Evolutionary conservation across 2,329 filamentous ascomycete genomes (phyloP), one percentile per base, ranked within the genome.

Genomic region (Cercospora sojina): DNA sequence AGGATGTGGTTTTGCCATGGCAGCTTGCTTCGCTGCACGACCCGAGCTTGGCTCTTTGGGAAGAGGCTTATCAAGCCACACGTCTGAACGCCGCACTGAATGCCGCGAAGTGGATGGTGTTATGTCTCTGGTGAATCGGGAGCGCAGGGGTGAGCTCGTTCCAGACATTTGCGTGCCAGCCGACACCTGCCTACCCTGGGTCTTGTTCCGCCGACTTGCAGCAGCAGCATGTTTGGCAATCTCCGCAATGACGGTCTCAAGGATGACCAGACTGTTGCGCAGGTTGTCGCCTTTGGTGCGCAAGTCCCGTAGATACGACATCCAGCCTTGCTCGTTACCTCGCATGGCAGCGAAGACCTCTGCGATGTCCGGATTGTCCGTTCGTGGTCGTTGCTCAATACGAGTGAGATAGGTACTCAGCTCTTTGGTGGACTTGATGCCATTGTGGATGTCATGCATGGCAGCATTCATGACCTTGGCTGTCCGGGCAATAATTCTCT

Each of bases 281-380:
- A 97, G 82, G 53, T 86, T 85, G 68, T 89, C 86, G 13, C 90
- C 89, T 74, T 90, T 92, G 23, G 86, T 85, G 75, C 92, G 89
- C 66, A 97, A 83, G 63, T 90, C 90, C 62, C 88, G 85, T 74
- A 97, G 89, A 6, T 92, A 92, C 64, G 89, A 88, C 65, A 89
- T 87, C 94, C 94, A 98, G 51, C 93, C 93, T 70, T 96, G 91
- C 8, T 93, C 90, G 73, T 98, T 98, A 35, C 92, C 91, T 74
- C 91, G 90, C 93, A 98, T 98, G 41, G 93, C 92, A 47, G 89
- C 86, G 72, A 91, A 95, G 20, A 97, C 92, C 56, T 91, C 88
- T 38, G 85, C 83, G 23, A 91, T 86, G 57, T 90, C 87, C 27
- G 81, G 78, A 16, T 85, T 81, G 60, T 84, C 80, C 64, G 87